phyloP scores from a whole-genome alignment of 495 filamentous ascomycete genomes.

The Aspergillus indologenus region DNA sequence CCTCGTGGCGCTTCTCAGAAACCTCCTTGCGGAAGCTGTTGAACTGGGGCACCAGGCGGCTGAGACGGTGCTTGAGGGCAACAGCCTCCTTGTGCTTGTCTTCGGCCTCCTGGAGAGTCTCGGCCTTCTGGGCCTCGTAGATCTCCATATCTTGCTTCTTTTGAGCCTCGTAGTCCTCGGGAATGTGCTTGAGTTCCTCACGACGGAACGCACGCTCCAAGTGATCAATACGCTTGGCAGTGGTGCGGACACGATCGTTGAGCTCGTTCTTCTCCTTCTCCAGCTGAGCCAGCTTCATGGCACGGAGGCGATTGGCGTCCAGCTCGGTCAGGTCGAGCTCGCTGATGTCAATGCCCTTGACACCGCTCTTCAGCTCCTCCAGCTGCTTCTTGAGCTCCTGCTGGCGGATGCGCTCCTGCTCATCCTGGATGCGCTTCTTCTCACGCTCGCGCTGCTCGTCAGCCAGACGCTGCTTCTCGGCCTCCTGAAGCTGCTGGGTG shows the following conservation, averaged over 20 bases:
- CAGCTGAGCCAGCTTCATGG: conserved; percentile 89
- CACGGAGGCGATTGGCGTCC: conserved; percentile 83
- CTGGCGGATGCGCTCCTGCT: conserved; percentile 86
- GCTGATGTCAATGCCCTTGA: conserved; percentile 74
- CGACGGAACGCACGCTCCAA: conserved; percentile 93
- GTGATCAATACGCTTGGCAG: conserved; percentile 95
- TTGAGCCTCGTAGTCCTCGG: conserved; percentile 82
- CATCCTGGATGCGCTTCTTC: conserved; percentile 79
- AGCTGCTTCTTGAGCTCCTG: conserved; percentile 95
- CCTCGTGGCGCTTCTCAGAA: conserved; percentile 80
- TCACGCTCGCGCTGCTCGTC: conserved; percentile 91
- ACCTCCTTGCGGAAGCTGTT: conserved; percentile 76
- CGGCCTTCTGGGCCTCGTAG: conserved; percentile 72
- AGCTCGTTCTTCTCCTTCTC: conserved; percentile 97
- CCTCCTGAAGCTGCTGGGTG: conserved; percentile 80
- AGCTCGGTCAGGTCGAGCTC: conserved; percentile 79
- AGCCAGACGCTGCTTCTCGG: conserved; percentile 79
- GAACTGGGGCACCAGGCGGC: conserved; percentile 75
- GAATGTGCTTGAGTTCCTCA: conserved; percentile 89
- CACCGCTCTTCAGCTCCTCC: conserved; percentile 86
- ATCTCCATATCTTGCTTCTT: conserved; percentile 74
- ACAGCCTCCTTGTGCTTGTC: conserved; percentile 86
- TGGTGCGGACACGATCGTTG: conserved; percentile 82
- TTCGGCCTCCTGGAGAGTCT: conserved; percentile 76
- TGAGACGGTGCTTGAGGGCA: conserved; percentile 85